Evolutionary conservation across 164 flowering plant genomes (phyloP), one percentile per base, ranked within the genome.

Genomic region (Aristolochia contorta): DNA sequence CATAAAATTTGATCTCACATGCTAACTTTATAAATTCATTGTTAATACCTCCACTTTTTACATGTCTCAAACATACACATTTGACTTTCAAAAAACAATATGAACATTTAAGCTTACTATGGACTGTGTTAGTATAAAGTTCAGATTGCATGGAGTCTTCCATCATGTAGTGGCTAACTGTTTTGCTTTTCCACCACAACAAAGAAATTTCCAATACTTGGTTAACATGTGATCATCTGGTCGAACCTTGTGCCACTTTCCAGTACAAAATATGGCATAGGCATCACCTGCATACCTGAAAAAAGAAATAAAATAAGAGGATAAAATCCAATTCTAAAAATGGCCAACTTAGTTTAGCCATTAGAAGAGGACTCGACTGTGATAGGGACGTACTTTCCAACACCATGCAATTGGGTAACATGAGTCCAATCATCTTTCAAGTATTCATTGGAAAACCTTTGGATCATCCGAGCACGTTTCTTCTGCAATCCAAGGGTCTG

Each of bases 271-370:
- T n/a, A n/a, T n/a, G n/a, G n/a, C n/a, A n/a, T n/a, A 80, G 20
- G 96, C 98, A 83, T 92, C 98, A 22, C 93, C 98, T 27, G 85
- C 96, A 74, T 92, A 89, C 82, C 94, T 23, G 30, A 16, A 22
- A 25, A n/a, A 19, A 16, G 27, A 50, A 18, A 5, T 15, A 32
- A 12, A 23, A 1, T 18, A 16, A 58, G 18, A n/a, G 4, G n/a
- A 58, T 37, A 32, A 32, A 7, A 32, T 32, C 33, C 3, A 32
- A 32, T 3, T 32, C 4, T 3, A 7, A 32, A 32, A 7, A 32
- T 3, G 33, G 7, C 3, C 3, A 32, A 7, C 7, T n/a, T n/a
- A n/a, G n/a, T 32, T 32, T 32, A 32, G 33, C 33, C 33, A 32
- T 32, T 32, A 32, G 33, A 3, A 3, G 33, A 7, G 33, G 33